Percentiles rank a stretch among this genome's conserved stretches.
Conservation (phyloP, 371 early-diverging fungal species). For the Lichtheimia ramosa region DNA sequence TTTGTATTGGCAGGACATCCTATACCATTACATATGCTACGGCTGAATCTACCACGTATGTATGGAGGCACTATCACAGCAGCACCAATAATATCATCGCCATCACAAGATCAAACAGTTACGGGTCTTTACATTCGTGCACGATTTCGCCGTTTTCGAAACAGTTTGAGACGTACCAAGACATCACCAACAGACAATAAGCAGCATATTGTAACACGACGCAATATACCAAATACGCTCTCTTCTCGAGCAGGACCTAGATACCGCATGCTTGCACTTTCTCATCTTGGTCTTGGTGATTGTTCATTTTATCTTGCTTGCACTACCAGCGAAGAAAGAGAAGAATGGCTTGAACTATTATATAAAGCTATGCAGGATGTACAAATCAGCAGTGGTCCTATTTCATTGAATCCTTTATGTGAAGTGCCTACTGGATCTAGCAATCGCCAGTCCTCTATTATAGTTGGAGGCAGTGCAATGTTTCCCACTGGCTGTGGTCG, state of each 20-base stretch:
- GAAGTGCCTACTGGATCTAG: conserved; percentile 9
- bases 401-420: conserved; percentile 11
- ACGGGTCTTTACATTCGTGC: conserved; percentile 20
- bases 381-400: conserved; percentile 3
- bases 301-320: conserved; percentile 12
- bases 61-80: conserved; percentile 2
- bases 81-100: neutral
- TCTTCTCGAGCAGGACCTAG: neutral
- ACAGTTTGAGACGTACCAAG: conserved; percentile 8
- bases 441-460: conserved; percentile 3
- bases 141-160: conserved; percentile 12
- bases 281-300: conserved; percentile 15
- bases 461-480: conserved; percentile 7
- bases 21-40: conserved; percentile 29
- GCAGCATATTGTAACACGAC: neutral
- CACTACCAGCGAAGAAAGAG: conserved; percentile 10
- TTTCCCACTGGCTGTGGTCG: conserved; percentile 20
- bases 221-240: too few species aligned
- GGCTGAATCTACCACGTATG: conserved; percentile 6
- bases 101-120: conserved; percentile 4
- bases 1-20: conserved; percentile 15
- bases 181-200: conserved; percentile 5
- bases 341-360: conserved; percentile 12
- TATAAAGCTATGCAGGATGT: conserved; percentile 4
- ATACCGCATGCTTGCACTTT: conserved; percentile 6